Conservation (phyloP, 1,139 yeast genomes). For the Hansenula sp. region DNA sequence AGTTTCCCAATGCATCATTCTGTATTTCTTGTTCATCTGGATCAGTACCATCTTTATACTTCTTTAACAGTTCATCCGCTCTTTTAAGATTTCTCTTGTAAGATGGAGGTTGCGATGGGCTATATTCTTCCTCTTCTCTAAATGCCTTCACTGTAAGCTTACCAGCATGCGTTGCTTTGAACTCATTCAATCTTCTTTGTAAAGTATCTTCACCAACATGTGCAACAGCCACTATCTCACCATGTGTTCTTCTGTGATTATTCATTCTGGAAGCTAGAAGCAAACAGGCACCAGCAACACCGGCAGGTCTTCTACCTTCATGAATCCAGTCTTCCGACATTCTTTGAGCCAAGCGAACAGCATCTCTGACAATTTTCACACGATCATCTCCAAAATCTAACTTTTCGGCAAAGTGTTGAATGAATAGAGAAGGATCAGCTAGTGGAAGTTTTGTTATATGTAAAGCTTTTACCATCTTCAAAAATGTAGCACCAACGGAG, state of each 20-base stretch:
- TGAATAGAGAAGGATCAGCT: slow-evolving; percentile 91
- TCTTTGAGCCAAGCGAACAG: slow-evolving; percentile 78
- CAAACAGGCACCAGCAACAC: slow-evolving; percentile 96
- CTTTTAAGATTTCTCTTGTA: slow-evolving; percentile 49
- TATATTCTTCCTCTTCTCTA: slow-evolving; percentile 37
- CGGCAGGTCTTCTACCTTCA: slow-evolving; percentile 97
- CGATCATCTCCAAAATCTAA: slow-evolving; percentile 72
- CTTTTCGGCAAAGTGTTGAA: slow-evolving; percentile 89
- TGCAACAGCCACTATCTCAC: slow-evolving; percentile 92
- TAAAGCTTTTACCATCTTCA: slow-evolving; percentile 81
- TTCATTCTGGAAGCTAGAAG: slow-evolving; percentile 95
- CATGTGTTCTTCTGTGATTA: slow-evolving; percentile 84
- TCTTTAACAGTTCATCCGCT: slow-evolving; percentile 32
- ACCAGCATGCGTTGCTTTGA: slow-evolving; percentile 74
- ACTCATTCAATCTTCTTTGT: slow-evolving; percentile 86
- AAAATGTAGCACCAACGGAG: slow-evolving; percentile 91
- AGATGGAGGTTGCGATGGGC: slow-evolving; percentile 69
- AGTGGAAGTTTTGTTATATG: slow-evolving; percentile 75
- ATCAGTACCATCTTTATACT: slow-evolving; percentile 22
- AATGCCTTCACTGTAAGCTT: slow-evolving; percentile 69
- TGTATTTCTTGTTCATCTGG: slow-evolving; percentile 33
- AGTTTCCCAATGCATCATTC: slow-evolving; percentile 8
- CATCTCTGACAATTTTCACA: slow-evolving; percentile 79
- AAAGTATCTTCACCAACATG: slow-evolving; percentile 94
- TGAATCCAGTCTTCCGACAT: slow-evolving; percentile 96